phyloP scores from a whole-genome alignment of 1,139 yeast species.

The Magnusiomyces fungicola region DNA sequence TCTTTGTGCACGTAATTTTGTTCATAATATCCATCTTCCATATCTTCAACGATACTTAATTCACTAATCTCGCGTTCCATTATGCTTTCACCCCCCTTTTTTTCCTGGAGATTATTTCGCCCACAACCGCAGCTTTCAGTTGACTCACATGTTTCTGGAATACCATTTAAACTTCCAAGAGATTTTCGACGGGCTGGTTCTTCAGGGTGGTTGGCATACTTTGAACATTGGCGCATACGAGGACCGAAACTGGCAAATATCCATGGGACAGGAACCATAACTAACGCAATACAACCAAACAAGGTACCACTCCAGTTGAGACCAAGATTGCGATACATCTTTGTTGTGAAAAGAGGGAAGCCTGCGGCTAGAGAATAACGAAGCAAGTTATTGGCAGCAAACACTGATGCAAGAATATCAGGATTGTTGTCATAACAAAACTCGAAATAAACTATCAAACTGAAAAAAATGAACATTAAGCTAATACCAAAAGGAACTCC shows the following conservation, averaged over 20 bases:
- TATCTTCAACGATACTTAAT: too few relatives aligned
- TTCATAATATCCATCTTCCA: too few relatives aligned
- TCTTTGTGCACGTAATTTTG: too few relatives aligned
- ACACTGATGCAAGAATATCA: conserved; percentile 56
- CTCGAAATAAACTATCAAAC: conserved; percentile 54
- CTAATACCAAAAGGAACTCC: conserved; percentile 44
- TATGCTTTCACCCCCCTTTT: not conserved
- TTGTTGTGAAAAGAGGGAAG: conserved; percentile 66
- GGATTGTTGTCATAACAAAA: conserved; percentile 59
- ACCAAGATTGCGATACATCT: conserved; percentile 49
- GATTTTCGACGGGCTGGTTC: too few relatives aligned
- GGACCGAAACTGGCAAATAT: conserved; percentile 53
- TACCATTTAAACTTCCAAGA: too few relatives aligned
- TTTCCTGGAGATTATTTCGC: too few relatives aligned
- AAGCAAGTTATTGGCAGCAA: conserved; percentile 70
- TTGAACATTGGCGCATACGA: conserved; percentile 40
- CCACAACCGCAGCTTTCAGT: too few relatives aligned
- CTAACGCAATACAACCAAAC: conserved; percentile 48
- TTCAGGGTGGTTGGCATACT: not conserved
- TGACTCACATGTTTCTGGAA: too few relatives aligned
- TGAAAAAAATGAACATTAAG: conserved; percentile 58
- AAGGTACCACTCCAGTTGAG: conserved; percentile 57
- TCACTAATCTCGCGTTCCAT: not conserved
- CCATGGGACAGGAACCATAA: conserved; percentile 60
- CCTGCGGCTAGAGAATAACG: conserved; percentile 65